Evolutionary conservation across 73 alveolate genomes (phyloP), one percentile per base, ranked within the genome.

Genomic region (Breviolum minutum): DNA sequence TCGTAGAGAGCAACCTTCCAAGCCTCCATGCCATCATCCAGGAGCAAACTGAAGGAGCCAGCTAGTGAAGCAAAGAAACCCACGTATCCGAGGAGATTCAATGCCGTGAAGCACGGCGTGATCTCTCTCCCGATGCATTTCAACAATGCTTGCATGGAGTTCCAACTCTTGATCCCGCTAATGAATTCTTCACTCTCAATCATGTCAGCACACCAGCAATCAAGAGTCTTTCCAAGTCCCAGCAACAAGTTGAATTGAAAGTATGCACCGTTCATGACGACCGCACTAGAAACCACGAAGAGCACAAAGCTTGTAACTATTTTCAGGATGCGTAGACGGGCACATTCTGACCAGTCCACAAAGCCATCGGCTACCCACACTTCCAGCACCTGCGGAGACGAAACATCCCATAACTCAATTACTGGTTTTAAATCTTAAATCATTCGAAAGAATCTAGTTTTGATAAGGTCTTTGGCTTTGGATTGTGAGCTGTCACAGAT

Each of bases 181-280:
- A 82, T 82, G 91, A 82, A 82, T 27, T 82, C 70, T 19, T 32
- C 73, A 13, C 40, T 48, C 24, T 82, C 91, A 68, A 82, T 30
- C 48, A 82, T 82, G 91, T 82, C 91, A 13, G 71, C 91, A 48
- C 91, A 82, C 91, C 91, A 82, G 91, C 91, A 82, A 30, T 82
- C 91, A 14, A 82, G 70, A 16, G 91, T 82, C 91, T 82, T 82
- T 30, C 70, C 91, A 54, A 82, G 54, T 14, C 91, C 91, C 8
- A 82, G 71, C 91, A 82, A 29, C 91, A 82, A 82, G 70, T 30
- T 82, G 91, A 48, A 30, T 32, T 48, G 91, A 32, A 24, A 82
- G 26, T 82, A 32, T 0, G 91, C 91, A 29, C 74, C 77, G 48
- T 63, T 73, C 95, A 87, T 87, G 61, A 66, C 61, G 48, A 64